Conservation (phyloP, 2,329 filamentous ascomycete species). For the Diaporthe batatas region DNA sequence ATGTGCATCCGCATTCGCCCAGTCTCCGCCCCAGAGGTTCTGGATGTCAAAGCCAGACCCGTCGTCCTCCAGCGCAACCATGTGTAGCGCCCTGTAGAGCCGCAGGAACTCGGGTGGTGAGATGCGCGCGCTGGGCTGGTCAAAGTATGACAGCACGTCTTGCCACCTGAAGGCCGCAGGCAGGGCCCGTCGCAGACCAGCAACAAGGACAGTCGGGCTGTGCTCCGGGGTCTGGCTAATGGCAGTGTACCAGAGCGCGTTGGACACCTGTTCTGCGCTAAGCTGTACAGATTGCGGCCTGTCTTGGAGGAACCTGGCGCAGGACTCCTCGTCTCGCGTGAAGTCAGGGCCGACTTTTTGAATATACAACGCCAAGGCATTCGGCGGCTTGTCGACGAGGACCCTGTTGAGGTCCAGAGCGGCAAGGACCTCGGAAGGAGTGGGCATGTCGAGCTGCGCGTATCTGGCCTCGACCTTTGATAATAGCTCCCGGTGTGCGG, state of each 20-base stretch:
- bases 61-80: slow-evolving; percentile 73
- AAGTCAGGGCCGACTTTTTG: slow-evolving; percentile 81
- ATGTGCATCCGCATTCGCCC: slow-evolving; percentile 89
- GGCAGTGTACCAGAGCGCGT: slow-evolving; percentile 77
- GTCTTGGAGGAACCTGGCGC: slow-evolving; percentile 66
- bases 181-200: slow-evolving; percentile 73
- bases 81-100: slow-evolving; percentile 83
- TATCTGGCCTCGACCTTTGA: slow-evolving; percentile 78
- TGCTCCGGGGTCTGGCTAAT: slow-evolving; percentile 69
- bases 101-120: slow-evolving; percentile 84
- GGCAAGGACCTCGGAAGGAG: slow-evolving; percentile 78
- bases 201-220: slow-evolving; percentile 68
- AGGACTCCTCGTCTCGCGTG: slow-evolving; percentile 81
- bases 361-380: slow-evolving; percentile 74
- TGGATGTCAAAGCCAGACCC: slow-evolving; percentile 81
- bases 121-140: slow-evolving; percentile 81
- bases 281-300: slow-evolving; percentile 71
- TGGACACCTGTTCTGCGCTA: slow-evolving; percentile 84
- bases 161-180: slow-evolving; percentile 76
- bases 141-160: slow-evolving; percentile 82
- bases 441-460: slow-evolving; percentile 70
- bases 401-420: slow-evolving; percentile 78
- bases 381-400: slow-evolving; percentile 69
- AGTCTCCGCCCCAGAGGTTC: slow-evolving; percentile 88
- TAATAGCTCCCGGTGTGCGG: slow-evolving; percentile 77